Conservation (phyloP, 1,284 basidiomycete species). For the Ustilago loliicola region DNA sequence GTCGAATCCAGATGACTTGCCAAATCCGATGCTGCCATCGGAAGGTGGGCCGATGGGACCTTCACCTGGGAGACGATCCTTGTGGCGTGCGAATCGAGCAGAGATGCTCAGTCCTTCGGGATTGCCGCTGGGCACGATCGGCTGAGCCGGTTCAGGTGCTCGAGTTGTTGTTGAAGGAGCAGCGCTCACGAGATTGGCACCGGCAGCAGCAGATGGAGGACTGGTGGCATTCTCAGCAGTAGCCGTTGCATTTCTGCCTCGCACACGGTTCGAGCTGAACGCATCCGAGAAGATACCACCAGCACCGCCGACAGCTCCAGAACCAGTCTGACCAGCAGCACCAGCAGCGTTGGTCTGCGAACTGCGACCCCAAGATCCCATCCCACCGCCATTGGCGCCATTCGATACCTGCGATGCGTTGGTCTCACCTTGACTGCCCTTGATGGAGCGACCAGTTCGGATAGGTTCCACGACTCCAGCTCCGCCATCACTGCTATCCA, state of each 20-base stretch:
- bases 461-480: slow-evolving; percentile 10
- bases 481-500: slow-evolving; percentile 55
- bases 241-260: slow-evolving; percentile 28
- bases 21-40: slow-evolving; percentile 64
- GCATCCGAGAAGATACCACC: slow-evolving; percentile 38
- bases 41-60: slow-evolving; percentile 64
- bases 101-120: slow-evolving; percentile 51
- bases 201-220: slow-evolving; percentile 7
- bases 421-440: slow-evolving; percentile 30
- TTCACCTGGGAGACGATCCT: slow-evolving; percentile 60
- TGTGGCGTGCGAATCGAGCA: slow-evolving; percentile 51
- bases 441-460: slow-evolving; percentile 26
- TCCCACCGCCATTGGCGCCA: slow-evolving; percentile 11
- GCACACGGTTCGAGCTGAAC: slow-evolving; percentile 49
- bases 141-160: slow-evolving; percentile 27
- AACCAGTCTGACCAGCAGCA: slow-evolving; percentile 10
- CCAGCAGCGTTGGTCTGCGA: slow-evolving; percentile 9
- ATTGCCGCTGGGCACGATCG: slow-evolving; percentile 49
- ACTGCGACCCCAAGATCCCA: slow-evolving; percentile 35
- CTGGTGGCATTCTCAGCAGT: slow-evolving; percentile 18
- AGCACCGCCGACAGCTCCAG: slow-evolving; percentile 10
- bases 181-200: not conserved
- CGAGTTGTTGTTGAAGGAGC: slow-evolving; percentile 6
- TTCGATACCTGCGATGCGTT: slow-evolving; percentile 17
- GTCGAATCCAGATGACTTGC: slow-evolving; percentile 55